Evolutionary conservation across 164 flowering plant genomes (phyloP), one percentile per base, ranked within the genome.

Genomic region (Houttuynia cordata): DNA sequence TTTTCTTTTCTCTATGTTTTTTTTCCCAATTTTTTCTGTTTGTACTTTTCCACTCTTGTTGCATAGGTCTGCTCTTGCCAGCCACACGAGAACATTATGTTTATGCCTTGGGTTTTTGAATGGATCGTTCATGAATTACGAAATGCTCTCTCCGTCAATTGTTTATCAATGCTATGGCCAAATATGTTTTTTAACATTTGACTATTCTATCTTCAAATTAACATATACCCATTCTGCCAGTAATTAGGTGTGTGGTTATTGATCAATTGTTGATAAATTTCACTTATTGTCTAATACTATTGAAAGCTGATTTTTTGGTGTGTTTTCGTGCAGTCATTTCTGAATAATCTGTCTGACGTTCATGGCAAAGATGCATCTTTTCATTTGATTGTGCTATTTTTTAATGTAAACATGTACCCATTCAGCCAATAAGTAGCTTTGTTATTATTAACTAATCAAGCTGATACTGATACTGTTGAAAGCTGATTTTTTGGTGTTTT

Each of bases 381-480:
- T n/a, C 24, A n/a, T 0, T 12, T 52, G 19, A 52, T 8, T 52
- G 1, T 52, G 55, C 20, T 52, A 12, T 52, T n/a, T n/a, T 30
- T 30, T 30, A 30, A 30, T 30, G 37, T 30, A 30, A 30, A 30
- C 37, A 30, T 30, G 37, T 30, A 30, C 37, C 37, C 37, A 30
- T 30, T 6, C 6, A 30, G 37, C 37, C 6, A 30, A 6, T 30
- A 30, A 6, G 37, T 30, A 30, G 37, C 37, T 30, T 2, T 30
- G 37, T 6, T 2, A 6, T 30, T 30, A 30, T 42, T 42, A 8
- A 10, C 34, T 54, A 34, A 10, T 13, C 15, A 10, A 4, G 25
- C 20, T n/a, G 56, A 53, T 10, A 20, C 8, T 24, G 7, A 19
- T n/a, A 62, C 65, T 59, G 30, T 37, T 69, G 39, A 54, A 55